A percentile compares a stretch with the other conserved stretches of the same genome.
These are phyloP conservation scores for Pestalotiopsis fici DNA, from an alignment of 2,329 filamentous ascomycete genomes.

Conservation along the genomic window DNA sequence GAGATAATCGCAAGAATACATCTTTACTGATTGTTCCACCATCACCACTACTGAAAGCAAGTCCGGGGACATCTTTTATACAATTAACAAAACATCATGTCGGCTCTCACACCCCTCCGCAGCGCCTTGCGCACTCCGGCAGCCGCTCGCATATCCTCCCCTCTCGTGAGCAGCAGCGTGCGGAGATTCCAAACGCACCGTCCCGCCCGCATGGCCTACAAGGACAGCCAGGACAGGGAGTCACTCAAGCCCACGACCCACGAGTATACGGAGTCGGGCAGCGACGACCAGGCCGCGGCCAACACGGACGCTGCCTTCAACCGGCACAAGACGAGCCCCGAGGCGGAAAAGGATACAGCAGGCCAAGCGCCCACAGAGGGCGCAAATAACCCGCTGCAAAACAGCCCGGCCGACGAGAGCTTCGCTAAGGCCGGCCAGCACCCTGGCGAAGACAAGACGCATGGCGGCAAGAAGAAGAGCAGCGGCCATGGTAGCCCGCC, in stretches of 20 bases:
- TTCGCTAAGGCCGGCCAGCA: constrained; percentile 32
- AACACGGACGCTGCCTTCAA: constrained; percentile 67
- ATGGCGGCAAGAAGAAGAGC: constrained; percentile 32
- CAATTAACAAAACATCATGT: constrained; percentile 17
- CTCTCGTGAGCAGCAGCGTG: constrained; percentile 3
- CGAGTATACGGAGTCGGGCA: constrained; percentile 70
- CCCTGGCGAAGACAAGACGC: constrained; percentile 28
- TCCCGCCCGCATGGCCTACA: constrained; percentile 38
- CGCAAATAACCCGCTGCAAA: constrained; percentile 37
- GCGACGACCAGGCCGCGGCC: constrained; percentile 60
- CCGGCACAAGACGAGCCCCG: constrained; percentile 66
- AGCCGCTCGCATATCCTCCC: constrained; percentile 8
- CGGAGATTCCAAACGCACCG: constrained; percentile 35
- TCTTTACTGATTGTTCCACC: no score
- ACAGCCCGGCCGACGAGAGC: constrained; percentile 45
- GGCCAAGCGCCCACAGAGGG: constrained; percentile 23
- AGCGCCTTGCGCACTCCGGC: constrained; percentile 16
- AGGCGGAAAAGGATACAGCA: constrained; percentile 51
- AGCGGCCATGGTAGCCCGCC: constrained; percentile 23
- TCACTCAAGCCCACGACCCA: constrained; percentile 64
- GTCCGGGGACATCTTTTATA: neutral
- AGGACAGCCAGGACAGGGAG: constrained; percentile 58
- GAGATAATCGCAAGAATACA: neutral
- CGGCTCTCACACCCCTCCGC: constrained; percentile 19
- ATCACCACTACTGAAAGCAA: no score